Evolutionary conservation across 164 flowering plant species (phyloP).

Genomic region (Vitis rotundifolia): DNA sequence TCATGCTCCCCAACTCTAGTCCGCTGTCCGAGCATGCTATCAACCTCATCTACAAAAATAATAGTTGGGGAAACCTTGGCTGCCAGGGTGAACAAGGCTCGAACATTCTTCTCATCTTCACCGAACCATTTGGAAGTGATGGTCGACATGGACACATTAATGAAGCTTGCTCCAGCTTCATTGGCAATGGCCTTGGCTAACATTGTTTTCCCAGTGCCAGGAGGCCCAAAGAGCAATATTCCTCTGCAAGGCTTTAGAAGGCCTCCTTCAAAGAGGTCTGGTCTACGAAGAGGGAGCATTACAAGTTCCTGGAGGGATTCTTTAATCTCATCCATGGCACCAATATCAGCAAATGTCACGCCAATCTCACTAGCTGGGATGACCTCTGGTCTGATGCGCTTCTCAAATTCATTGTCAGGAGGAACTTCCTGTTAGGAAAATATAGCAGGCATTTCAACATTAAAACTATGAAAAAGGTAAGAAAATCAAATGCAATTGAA

Average conservation of each 20-base stretch:
- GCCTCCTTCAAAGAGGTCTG: slow-evolving; percentile 92
- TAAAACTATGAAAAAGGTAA: neutral
- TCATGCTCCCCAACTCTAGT: slow-evolving; percentile 90
- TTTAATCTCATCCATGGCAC: slow-evolving; percentile 83
- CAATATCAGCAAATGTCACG: slow-evolving; percentile 88
- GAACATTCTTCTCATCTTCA: slow-evolving; percentile 97
- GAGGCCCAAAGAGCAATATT: slow-evolving; percentile 91
- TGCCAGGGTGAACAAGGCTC: slow-evolving; percentile 88
- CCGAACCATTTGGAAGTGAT: slow-evolving; percentile 99
- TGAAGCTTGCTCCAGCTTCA: slow-evolving; percentile 97
- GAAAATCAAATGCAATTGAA: neutral
- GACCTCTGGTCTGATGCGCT: slow-evolving; percentile 92
- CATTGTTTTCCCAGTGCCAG: slow-evolving; percentile 99
- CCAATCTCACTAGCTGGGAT: slow-evolving; percentile 82
- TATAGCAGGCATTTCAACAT: neutral
- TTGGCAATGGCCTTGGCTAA: slow-evolving; percentile 95
- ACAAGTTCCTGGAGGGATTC: slow-evolving; percentile 97
- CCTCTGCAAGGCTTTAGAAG: slow-evolving; percentile 94
- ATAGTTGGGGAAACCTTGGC: slow-evolving; percentile 96
- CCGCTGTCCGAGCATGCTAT: slow-evolving; percentile 97
- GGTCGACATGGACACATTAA: slow-evolving; percentile 96
- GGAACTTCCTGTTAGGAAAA: slow-evolving; percentile 49
- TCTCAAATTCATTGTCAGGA: slow-evolving; percentile 97
- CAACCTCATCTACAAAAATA: slow-evolving; percentile 95
- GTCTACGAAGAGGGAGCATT: slow-evolving; percentile 94